Percentiles rank a stretch among this genome's conserved stretches.
These are phyloP conservation scores for Psilocybe sp. DNA, from an alignment of 768 basidiomycete species.

Conservation along the genomic window DNA sequence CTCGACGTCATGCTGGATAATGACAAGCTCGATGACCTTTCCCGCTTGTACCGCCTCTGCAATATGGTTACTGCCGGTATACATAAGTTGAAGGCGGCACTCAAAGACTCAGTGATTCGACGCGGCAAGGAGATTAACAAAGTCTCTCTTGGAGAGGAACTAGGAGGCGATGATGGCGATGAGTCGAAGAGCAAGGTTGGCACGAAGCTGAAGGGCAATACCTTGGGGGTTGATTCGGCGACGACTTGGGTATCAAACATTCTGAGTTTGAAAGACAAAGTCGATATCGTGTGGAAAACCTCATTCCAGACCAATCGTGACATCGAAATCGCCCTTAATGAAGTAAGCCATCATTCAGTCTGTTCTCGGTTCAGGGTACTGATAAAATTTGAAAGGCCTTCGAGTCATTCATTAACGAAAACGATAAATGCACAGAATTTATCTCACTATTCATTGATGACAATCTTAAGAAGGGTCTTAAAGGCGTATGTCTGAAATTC, in stretches of 20 bases:
- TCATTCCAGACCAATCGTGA: slow-evolving; percentile 74
- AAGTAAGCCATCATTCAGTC: slow-evolving; percentile 46
- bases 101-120: slow-evolving; percentile 69
- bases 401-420: slow-evolving; percentile 87
- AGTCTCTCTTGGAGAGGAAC: slow-evolving; percentile 40
- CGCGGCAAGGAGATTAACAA: slow-evolving; percentile 83
- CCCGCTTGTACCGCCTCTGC: slow-evolving; percentile 77
- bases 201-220: slow-evolving; percentile 46
- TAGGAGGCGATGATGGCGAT: slow-evolving; percentile 27
- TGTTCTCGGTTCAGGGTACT: background rate
- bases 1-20: slow-evolving; percentile 84
- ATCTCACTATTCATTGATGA: slow-evolving; percentile 98
- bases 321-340: slow-evolving; percentile 78
- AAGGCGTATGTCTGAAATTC: slow-evolving; percentile 62
- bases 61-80: slow-evolving; percentile 65
- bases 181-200: slow-evolving; percentile 34
- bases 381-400: slow-evolving; percentile 1
- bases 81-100: slow-evolving; percentile 54
- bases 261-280: slow-evolving; percentile 87
- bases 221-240: slow-evolving; percentile 54
- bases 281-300: slow-evolving; percentile 70
- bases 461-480: slow-evolving; percentile 89
- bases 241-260: slow-evolving; percentile 93
- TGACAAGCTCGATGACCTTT: slow-evolving; percentile 72
- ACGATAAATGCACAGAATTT: slow-evolving; percentile 87